These are phyloP conservation scores for Nectriaceae sp. DNA, from an alignment of 2,329 filamentous ascomycete genomes.

Conservation along the genomic window DNA sequence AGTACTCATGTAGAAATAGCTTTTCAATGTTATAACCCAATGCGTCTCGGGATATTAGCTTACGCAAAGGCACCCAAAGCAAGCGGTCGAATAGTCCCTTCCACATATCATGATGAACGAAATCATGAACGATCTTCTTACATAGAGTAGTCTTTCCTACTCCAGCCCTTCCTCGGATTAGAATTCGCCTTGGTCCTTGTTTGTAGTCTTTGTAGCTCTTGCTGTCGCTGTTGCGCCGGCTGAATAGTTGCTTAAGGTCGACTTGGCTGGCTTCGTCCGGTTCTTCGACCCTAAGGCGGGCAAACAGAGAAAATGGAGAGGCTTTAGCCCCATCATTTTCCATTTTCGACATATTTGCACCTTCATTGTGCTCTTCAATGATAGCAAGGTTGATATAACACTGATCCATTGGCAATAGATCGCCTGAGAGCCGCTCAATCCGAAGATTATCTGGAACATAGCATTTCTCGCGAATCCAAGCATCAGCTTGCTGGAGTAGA, in stretches of 20 bases:
- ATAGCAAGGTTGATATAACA: conserved; percentile 44
- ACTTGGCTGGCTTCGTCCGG: conserved; percentile 23
- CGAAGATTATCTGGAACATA: conserved; percentile 27
- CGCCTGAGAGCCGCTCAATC: conserved; percentile 39
- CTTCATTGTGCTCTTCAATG: conserved; percentile 24
- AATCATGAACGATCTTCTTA: conserved; percentile 43
- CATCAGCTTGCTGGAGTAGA: conserved; percentile 16
- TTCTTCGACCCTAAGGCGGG: conserved; percentile 30
- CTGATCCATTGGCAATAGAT: conserved; percentile 33
- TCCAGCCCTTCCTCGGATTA: conserved; percentile 39
- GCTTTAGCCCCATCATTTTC: conserved; percentile 2
- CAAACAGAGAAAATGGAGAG: conserved; percentile 10
- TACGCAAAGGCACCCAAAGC: conserved; percentile 42
- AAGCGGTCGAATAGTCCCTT: conserved; percentile 35
- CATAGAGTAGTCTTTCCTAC: conserved; percentile 44
- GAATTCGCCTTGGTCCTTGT: conserved; percentile 31
- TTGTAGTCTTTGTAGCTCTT: conserved; percentile 30
- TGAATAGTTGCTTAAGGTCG: conserved; percentile 20
- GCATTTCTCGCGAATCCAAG: conserved; percentile 22
- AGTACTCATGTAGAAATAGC: conserved; percentile 32
- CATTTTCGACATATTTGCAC: neutral
- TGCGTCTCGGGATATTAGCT: conserved; percentile 25
- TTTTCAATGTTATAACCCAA: conserved; percentile 23
- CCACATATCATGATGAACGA: conserved; percentile 16
- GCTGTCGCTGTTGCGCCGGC: too few relatives aligned